Conservation (phyloP, 495 filamentous ascomycete genomes). For the Cercophora samala region DNA sequence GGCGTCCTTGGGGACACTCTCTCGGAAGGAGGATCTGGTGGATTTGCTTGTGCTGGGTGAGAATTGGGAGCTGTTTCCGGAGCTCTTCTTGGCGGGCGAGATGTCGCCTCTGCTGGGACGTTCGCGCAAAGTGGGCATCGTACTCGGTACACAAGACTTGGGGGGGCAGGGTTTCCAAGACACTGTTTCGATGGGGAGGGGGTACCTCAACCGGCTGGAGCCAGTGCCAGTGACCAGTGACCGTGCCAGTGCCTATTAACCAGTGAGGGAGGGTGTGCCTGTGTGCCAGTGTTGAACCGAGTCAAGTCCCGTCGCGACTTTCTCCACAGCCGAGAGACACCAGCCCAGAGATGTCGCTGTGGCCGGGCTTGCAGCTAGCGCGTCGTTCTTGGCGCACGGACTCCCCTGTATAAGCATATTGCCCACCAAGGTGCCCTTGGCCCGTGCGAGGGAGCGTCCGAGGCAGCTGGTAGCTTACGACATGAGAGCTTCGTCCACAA, state of each 20-base stretch:
- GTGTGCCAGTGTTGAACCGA: background rate
- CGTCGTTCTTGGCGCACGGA: background rate
- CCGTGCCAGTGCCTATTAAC: background rate
- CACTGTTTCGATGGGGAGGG: conserved; percentile 17
- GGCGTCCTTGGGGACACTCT: conserved; percentile 32
- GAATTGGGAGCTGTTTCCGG: conserved; percentile 14
- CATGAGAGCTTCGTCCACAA: background rate
- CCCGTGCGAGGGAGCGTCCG: background rate
- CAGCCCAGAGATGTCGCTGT: background rate
- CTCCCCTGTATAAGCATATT: background rate
- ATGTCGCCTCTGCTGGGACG: conserved; percentile 35
- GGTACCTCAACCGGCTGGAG: conserved; percentile 22
- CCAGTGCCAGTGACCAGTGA: background rate
- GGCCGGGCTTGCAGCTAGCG: background rate
- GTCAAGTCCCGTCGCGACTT: conserved; percentile 4
- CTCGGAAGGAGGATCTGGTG: conserved; percentile 17
- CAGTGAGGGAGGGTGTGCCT: background rate
- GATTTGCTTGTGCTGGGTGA: conserved; percentile 18
- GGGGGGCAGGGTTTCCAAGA: conserved; percentile 25
- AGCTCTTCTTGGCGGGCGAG: conserved; percentile 31
- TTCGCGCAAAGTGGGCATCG: conserved; percentile 38
- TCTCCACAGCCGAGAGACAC: conserved; percentile 5
- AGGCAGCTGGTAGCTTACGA: background rate
- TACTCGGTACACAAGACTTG: conserved; percentile 16
- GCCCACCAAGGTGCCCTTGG: background rate